Base-by-base conservation (phyloP, 805 yeast species). In the Candida schatavii region DNA sequence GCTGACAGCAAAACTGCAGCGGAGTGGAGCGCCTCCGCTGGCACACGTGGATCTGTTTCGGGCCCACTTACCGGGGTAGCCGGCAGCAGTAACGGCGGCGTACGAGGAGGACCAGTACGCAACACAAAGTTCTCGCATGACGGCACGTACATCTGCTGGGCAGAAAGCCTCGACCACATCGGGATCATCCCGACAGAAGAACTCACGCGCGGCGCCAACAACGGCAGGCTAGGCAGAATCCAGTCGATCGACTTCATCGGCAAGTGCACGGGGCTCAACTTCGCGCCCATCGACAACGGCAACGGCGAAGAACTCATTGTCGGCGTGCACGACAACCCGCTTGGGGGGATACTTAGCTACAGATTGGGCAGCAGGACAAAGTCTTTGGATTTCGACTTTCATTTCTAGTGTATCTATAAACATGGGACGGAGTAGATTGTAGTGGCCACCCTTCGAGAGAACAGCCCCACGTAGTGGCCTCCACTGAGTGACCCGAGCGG, bases 161-260 rank as follows among this genome's bases (percentile, higher is more conserved):
- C 81, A 3, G 85, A 81, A 49, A 71, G 79, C 27, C 64, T 78
- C 40, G 86, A 81, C 51, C 78, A 76, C 48, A 76, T 75, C 5
- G 81, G 81, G 10, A 48, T 80, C 2, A 50, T 79, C 9, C 70
- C 70, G 43, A 48, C 74, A 42, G 26, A 46, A 19, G 52, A 50
- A 13, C 35, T 42, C 19, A 25, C 22, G 2, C 38, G 45, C 6
- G 49, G 46, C 6, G 15, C 35, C 35, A 23, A 23, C 7, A 11
- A 23, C 11, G 21, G 21, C 9, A 5, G 20, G 11, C 19, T 31
- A 22, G 19, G 19, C 21, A 31, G 35, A 13, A 68, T 68, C 10
- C 85, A 80, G 52, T 62, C 71, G 3, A 67, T 81, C 22, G 75
- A 76, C 31, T 68, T 76, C 45, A 71, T 79, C 50, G 86, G 86